Evolutionary conservation across 495 filamentous ascomycete genomes (phyloP).

Genomic region (Penicillium daleae): DNA sequence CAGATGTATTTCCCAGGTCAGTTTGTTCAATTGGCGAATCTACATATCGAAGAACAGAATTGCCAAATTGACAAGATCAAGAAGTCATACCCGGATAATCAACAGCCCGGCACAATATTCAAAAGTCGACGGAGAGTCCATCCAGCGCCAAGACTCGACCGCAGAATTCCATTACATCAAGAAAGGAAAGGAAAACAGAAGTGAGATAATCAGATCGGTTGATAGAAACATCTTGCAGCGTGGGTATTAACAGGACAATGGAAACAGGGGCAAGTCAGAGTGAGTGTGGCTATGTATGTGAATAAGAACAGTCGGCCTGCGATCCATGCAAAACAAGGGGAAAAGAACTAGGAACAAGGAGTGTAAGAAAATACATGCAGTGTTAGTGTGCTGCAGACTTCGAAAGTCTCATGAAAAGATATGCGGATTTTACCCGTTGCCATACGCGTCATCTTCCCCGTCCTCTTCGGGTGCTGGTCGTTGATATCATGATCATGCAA

Average conservation of each 20-base stretch:
- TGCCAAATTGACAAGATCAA: not conserved
- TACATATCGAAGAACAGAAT: not conserved
- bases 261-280: constrained; percentile 12
- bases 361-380: constrained; percentile 13
- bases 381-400: not conserved
- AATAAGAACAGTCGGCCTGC: constrained; percentile 33
- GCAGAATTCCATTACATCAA: not conserved
- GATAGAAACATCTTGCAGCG: constrained; percentile 25
- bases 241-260: constrained; percentile 33
- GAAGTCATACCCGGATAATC: not conserved
- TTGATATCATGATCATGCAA: constrained; percentile 22
- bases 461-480: constrained; percentile 16
- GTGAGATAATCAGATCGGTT: constrained; percentile 10
- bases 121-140: not conserved
- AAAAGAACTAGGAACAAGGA: constrained; percentile 12
- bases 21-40: not conserved
- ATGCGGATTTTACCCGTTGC: constrained; percentile 1
- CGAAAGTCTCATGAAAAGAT: not conserved
- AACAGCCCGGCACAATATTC: not conserved
- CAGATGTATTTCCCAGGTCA: not conserved
- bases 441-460: constrained; percentile 3
- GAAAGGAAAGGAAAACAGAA: not conserved
- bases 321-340: constrained; percentile 30
- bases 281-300: constrained; percentile 31
- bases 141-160: not conserved